Conservation (phyloP, 108 stramenopile genomes). For the Nannochloropsis gaditana region DNA sequence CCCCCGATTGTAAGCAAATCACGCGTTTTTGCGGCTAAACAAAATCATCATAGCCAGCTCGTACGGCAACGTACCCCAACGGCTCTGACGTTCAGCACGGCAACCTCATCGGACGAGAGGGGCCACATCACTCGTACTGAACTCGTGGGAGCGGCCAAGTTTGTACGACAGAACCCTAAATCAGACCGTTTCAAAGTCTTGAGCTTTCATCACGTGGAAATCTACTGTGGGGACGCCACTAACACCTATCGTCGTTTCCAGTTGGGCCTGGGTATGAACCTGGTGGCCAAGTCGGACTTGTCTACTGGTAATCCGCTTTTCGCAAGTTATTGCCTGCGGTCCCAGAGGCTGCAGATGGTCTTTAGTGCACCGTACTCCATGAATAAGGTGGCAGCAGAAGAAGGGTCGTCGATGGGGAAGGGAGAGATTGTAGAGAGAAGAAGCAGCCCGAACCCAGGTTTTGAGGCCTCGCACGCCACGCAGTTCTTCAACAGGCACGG, state of each 20-base stretch:
- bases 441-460: slow-evolving; percentile 44
- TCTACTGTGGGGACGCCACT: slow-evolving; percentile 57
- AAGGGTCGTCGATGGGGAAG: background rate
- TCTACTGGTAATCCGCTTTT: slow-evolving; percentile 53
- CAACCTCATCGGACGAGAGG: no score
- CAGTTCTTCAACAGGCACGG: slow-evolving; percentile 51
- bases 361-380: slow-evolving; percentile 56
- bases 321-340: slow-evolving; percentile 53
- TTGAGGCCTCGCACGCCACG: slow-evolving; percentile 31
- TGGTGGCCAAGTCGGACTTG: slow-evolving; percentile 53
- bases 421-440: background rate
- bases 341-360: slow-evolving; percentile 50
- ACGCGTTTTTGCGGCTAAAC: no score
- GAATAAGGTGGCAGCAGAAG: background rate
- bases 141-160: background rate
- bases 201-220: slow-evolving; percentile 55
- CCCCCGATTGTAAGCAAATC: no score
- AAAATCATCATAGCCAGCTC: no score
- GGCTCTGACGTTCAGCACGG: no score
- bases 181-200: slow-evolving; percentile 38
- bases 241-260: slow-evolving; percentile 48
- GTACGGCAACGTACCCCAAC: no score
- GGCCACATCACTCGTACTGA: background rate
- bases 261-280: slow-evolving; percentile 50
- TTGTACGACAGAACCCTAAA: background rate